These are phyloP conservation scores for Scopulariopsis brevicaulis DNA, from an alignment of 2,329 filamentous ascomycete genomes.

Conservation along the genomic window DNA sequence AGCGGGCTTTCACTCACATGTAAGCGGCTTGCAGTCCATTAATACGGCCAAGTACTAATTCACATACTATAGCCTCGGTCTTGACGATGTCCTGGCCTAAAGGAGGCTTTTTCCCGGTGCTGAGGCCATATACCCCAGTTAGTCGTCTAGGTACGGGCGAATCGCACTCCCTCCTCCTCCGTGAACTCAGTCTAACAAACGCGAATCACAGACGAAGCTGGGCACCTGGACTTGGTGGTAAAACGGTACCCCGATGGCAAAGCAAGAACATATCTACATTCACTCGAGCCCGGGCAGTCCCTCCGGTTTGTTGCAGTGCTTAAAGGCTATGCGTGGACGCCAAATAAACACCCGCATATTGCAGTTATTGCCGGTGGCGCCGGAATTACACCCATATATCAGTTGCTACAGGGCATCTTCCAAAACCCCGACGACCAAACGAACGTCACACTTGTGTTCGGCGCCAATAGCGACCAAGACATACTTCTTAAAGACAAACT, in stretches of 20 bases:
- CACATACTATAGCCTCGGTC: background rate
- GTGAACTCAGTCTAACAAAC: background rate
- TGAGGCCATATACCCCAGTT: background rate
- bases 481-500: slow-evolving; percentile 45
- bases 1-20: background rate
- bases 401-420: slow-evolving; percentile 52
- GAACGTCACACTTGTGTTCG: slow-evolving; percentile 52
- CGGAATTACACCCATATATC: slow-evolving; percentile 61
- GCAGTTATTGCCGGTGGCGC: slow-evolving; percentile 59
- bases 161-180: background rate
- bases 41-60: background rate
- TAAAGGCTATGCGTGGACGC: slow-evolving; percentile 40
- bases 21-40: background rate
- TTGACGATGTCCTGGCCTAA: background rate
- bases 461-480: slow-evolving; percentile 53
- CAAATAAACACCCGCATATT: slow-evolving; percentile 37
- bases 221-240: slow-evolving; percentile 51
- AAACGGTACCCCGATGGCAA: slow-evolving; percentile 59
- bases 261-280: slow-evolving; percentile 55
- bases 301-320: slow-evolving; percentile 46
- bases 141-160: background rate
- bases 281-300: slow-evolving; percentile 47
- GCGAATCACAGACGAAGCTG: slow-evolving; percentile 33
- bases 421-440: slow-evolving; percentile 50
- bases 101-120: background rate